Evolutionary conservation across 805 yeast species (phyloP).

Genomic region (Ogataea degrootiae): DNA sequence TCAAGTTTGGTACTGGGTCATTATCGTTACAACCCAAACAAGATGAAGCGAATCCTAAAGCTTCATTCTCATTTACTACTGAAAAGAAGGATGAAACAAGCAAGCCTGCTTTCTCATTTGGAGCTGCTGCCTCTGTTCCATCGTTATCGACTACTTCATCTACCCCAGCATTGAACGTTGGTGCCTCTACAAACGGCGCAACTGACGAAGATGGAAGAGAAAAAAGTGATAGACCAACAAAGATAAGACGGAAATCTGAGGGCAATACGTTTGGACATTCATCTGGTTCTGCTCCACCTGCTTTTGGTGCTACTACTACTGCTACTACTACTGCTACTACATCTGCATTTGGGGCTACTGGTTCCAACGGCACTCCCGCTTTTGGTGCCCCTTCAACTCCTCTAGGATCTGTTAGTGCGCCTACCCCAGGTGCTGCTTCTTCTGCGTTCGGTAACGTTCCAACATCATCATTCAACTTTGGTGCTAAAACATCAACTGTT

Average conservation of each 20-base stretch:
- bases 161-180: neutral
- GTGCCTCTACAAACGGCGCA: neutral
- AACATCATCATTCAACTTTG: neutral
- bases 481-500: neutral
- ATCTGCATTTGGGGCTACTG: conserved; percentile 1
- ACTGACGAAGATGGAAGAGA: neutral
- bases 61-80: neutral
- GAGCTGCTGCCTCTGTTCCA: neutral
- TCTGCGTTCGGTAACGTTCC: neutral
- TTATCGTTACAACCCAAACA: conserved; percentile 5
- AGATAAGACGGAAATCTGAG: too few species aligned
- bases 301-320: conserved; percentile 4
- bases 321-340: neutral
- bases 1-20: conserved; percentile 1
- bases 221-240: too few species aligned
- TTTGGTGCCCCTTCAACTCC: neutral
- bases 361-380: neutral
- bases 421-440: neutral
- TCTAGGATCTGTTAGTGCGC: conserved; percentile 1
- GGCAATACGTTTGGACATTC: neutral
- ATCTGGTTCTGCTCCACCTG: neutral
- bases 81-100: neutral
- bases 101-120: conserved; percentile 8
- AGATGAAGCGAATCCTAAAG: neutral
- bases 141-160: neutral